Conservation (phyloP, 73 alveolate genomes). For the Paramecium bursaria region DNA sequence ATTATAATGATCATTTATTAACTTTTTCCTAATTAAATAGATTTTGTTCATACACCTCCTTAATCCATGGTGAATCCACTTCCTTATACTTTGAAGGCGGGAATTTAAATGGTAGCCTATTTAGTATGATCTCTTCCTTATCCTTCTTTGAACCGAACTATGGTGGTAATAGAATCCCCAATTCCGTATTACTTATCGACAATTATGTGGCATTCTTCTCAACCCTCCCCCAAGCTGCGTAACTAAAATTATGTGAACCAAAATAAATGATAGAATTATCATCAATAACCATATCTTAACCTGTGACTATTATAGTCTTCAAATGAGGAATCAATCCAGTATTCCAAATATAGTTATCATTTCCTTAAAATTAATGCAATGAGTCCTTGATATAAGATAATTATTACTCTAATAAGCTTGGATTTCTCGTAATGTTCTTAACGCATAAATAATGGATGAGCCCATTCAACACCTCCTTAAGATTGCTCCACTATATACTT, state of each 20-base stretch:
- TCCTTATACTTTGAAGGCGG: conserved; percentile 52
- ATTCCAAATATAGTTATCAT: conserved; percentile 59
- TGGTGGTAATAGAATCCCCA: conserved; percentile 63
- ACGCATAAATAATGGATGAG: conserved; percentile 53
- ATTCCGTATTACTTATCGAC: conserved; percentile 61
- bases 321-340: conserved; percentile 68
- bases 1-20: conserved; percentile 34
- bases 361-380: conserved; percentile 40
- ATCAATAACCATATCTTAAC: conserved; percentile 21
- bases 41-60: conserved; percentile 26
- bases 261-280: conserved; percentile 60
- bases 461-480: conserved; percentile 67
- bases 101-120: conserved; percentile 39
- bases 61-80: conserved; percentile 53
- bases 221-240: conserved; percentile 71
- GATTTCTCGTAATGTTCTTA: conserved; percentile 54
- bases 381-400: no score
- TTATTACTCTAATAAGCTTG: conserved; percentile 60
- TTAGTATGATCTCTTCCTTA: conserved; percentile 8
- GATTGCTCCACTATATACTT: conserved; percentile 63
- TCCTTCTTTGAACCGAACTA: background rate
- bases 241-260: conserved; percentile 66
- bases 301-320: conserved; percentile 63
- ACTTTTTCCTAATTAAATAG: no score
- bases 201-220: conserved; percentile 62